A percentile compares a stretch with the other conserved stretches of the same genome.
Evolutionary conservation across 805 yeast species (phyloP).

Genomic region (Debaryomyces castellii): DNA sequence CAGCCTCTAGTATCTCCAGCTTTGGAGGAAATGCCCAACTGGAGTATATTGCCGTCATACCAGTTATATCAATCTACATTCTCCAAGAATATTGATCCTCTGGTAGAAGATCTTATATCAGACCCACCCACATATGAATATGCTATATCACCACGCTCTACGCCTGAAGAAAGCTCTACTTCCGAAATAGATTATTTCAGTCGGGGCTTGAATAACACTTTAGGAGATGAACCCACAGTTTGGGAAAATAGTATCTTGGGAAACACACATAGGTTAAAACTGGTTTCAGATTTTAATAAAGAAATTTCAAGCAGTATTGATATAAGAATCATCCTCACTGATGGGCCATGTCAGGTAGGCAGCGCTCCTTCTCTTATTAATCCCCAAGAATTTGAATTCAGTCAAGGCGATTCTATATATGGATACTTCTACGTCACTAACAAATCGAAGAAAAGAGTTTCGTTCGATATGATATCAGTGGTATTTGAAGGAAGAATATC

Average conservation of each 20-base stretch:
- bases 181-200: not conserved
- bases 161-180: not conserved
- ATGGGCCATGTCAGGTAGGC: conserved; percentile 29
- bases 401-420: conserved; percentile 62
- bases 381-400: conserved; percentile 46
- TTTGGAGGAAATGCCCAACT: conserved; percentile 25
- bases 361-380: conserved; percentile 26
- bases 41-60: conserved; percentile 43
- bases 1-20: not conserved
- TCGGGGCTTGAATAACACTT: not conserved
- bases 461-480: conserved; percentile 63
- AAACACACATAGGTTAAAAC: conserved; percentile 32
- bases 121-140: conserved; percentile 23
- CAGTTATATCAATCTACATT: conserved; percentile 28
- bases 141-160: not conserved
- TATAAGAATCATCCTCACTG: conserved; percentile 31
- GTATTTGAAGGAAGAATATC: conserved; percentile 52
- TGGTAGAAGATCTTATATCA: conserved; percentile 23
- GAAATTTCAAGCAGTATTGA: conserved; percentile 22
- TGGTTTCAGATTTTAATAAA: conserved; percentile 30
- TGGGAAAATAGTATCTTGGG: conserved; percentile 42
- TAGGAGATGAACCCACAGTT: conserved; percentile 19
- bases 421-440: conserved; percentile 54
- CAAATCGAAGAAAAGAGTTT: conserved; percentile 37
- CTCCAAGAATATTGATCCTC: conserved; percentile 12